Evolutionary conservation across 2,329 filamentous ascomycete genomes (phyloP), one percentile per base, ranked within the genome.

Genomic region (Fusarium scirpi): DNA sequence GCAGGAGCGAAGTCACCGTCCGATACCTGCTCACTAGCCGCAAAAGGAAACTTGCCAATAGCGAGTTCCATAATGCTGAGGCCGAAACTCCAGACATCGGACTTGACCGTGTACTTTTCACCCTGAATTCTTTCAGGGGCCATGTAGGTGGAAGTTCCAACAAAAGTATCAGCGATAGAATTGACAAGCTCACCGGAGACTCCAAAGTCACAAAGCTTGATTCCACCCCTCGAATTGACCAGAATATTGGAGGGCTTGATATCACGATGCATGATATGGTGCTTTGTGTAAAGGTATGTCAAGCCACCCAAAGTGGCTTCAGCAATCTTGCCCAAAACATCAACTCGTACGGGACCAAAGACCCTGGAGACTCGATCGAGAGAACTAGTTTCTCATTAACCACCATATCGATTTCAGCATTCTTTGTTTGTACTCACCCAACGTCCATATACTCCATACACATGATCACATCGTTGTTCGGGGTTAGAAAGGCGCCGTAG

Each of bases 381-480:
- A 29, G 96, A 92, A 54, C 96, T 98, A 79, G 69, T 66, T 44
- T 9, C 8, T 29, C 22, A 46, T 76, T 52, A 76, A 63, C 25
- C 20, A n/a, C 25, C 30, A 34, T 25, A 15, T 32, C 8, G 5
- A 25, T 13, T 20, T 16, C 6, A 11, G 30, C 32, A 27, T 6
- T 38, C 20, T 41, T n/a, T 25, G 12, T 32, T 27, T 53, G 34
- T 53, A 84, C 93, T 82, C 87, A 98, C 96, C 96, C 96, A 79
- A 95, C 94, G 82, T 99, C 96, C 94, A 97, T 97, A 80, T 99
- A 98, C 81, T 99, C 96, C 96, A 99, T 99, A 81, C 96, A 99
- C 91, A 99, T 95, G 75, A 98, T 97, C 63, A 99, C 97, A 83
- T 99, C 96, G 78, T 97, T 95, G 67, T 94, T 94, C 78, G 97